Evolutionary conservation across 2,329 filamentous ascomycete genomes (phyloP).

Genomic region (Ophiosphaerella herpotricha): DNA sequence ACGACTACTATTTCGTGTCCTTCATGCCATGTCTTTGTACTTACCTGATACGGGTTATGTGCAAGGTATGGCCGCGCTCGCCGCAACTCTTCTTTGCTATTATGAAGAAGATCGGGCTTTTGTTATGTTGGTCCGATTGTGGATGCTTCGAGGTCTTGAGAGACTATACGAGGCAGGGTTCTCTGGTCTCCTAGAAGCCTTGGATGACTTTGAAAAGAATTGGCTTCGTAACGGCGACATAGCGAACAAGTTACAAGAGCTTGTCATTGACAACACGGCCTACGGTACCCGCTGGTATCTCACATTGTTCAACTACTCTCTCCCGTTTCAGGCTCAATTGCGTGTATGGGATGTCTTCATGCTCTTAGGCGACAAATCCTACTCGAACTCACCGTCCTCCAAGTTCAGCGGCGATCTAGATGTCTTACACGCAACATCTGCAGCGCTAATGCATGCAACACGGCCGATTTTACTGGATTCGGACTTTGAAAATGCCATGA

Average conservation of each 20-base stretch:
- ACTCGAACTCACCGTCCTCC: conserved; percentile 48
- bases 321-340: conserved; percentile 91
- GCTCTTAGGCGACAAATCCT: conserved; percentile 74
- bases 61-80: conserved; percentile 94
- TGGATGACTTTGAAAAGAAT: conserved; percentile 80
- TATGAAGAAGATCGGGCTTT: conserved; percentile 95
- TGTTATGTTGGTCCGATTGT: conserved; percentile 94
- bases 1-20: conserved; percentile 84
- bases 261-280: conserved; percentile 83
- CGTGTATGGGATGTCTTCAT: conserved; percentile 98
- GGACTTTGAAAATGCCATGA: conserved; percentile 98
- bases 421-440: conserved; percentile 85
- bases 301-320: conserved; percentile 94
- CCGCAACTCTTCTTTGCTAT: conserved; percentile 91
- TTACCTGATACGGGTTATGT: conserved; percentile 93
- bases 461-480: conserved; percentile 86
- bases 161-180: conserved; percentile 85
- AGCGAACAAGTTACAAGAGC: conserved; percentile 74
- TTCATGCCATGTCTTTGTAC: conserved; percentile 90
- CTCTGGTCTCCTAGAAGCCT: conserved; percentile 79
- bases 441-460: conserved; percentile 88
- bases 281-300: conserved; percentile 98
- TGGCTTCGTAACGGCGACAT: conserved; percentile 83
- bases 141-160: conserved; percentile 85
- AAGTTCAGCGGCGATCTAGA: conserved; percentile 70